Percentiles rank a stretch among this genome's conserved stretches.
These are phyloP conservation scores for Smallanthus sonchifolius DNA, from an alignment of 129 eudicot genomes.

Conservation along the genomic window DNA sequence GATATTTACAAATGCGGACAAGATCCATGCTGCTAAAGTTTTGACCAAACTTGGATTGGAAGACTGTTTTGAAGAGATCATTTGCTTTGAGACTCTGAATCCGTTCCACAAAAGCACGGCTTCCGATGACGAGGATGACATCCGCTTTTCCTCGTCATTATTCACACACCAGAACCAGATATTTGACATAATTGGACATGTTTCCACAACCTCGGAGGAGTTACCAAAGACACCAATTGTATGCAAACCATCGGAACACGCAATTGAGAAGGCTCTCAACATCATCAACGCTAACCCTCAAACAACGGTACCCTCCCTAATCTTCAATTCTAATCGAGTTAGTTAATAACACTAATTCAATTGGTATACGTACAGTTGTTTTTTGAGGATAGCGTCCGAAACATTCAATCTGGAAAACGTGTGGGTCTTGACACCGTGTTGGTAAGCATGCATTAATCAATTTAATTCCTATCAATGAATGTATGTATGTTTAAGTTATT, in stretches of 20 bases:
- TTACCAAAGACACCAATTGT: slow-evolving; percentile 82
- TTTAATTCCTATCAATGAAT: background rate
- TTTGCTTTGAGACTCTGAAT: slow-evolving; percentile 84
- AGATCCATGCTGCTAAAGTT: slow-evolving; percentile 65
- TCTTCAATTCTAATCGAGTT: too few species aligned
- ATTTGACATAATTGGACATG: slow-evolving; percentile 73
- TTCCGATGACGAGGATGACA: too few species aligned
- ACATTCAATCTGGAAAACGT: slow-evolving; percentile 83
- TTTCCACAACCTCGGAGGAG: slow-evolving; percentile 35
- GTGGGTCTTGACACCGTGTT: slow-evolving; percentile 88
- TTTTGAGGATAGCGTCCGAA: slow-evolving; percentile 88
- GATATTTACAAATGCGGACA: slow-evolving; percentile 94
- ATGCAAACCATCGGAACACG: slow-evolving; percentile 80
- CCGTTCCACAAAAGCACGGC: slow-evolving; percentile 48
- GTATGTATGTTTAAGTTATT: background rate
- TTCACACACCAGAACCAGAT: slow-evolving; percentile 22
- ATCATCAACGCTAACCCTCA: slow-evolving; percentile 81
- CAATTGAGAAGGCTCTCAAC: slow-evolving; percentile 75
- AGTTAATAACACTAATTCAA: too few species aligned
- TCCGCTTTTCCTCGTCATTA: too few species aligned
- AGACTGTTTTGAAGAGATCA: slow-evolving; percentile 84
- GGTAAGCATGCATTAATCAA: slow-evolving; percentile 50
- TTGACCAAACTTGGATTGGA: slow-evolving; percentile 67
- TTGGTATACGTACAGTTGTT: slow-evolving; percentile 46
- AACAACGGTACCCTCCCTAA: slow-evolving; percentile 53